phyloP scores from a whole-genome alignment of 108 stramenopile species.

The Cyclotella choctawhatcheeana region DNA sequence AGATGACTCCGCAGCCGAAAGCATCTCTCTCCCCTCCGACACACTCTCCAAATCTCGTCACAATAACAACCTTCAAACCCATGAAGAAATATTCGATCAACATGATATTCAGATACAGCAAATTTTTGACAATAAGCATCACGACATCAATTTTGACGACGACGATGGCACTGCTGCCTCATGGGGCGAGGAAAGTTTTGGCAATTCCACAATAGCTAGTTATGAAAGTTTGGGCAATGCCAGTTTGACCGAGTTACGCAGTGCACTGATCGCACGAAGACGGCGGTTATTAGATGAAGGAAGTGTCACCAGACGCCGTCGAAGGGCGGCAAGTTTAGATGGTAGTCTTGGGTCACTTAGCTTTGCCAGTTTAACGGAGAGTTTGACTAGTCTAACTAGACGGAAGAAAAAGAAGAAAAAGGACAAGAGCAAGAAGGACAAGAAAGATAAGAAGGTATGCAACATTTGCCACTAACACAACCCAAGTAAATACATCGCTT shows the following conservation, averaged over 20 bases:
- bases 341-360: constrained; percentile 17
- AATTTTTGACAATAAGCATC: constrained; percentile 34
- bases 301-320: constrained; percentile 6
- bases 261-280: constrained; percentile 13
- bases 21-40: constrained; percentile 11
- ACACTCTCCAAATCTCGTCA: neutral
- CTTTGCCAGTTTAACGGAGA: constrained; percentile 27
- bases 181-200: constrained; percentile 8
- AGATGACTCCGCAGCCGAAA: neutral
- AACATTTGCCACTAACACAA: too few species aligned
- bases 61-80: neutral
- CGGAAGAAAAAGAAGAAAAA: constrained; percentile 11
- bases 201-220: constrained; percentile 17
- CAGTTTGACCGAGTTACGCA: neutral
- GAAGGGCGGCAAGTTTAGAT: constrained; percentile 16
- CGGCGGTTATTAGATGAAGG: constrained; percentile 11
- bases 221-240: constrained; percentile 11
- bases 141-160: constrained; percentile 31
- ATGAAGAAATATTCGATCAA: constrained; percentile 31
- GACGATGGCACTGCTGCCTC: constrained; percentile 14
- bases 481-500: too few species aligned
- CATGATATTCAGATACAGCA: constrained; percentile 23
- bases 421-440: constrained; percentile 18
- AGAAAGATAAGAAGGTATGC: constrained; percentile 18
- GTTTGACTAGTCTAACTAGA: constrained; percentile 12